Percentiles rank a stretch among this genome's conserved stretches.
These are phyloP conservation scores for Chlorociboria aeruginascens DNA, from an alignment of 495 filamentous ascomycete genomes.

Conservation along the genomic window DNA sequence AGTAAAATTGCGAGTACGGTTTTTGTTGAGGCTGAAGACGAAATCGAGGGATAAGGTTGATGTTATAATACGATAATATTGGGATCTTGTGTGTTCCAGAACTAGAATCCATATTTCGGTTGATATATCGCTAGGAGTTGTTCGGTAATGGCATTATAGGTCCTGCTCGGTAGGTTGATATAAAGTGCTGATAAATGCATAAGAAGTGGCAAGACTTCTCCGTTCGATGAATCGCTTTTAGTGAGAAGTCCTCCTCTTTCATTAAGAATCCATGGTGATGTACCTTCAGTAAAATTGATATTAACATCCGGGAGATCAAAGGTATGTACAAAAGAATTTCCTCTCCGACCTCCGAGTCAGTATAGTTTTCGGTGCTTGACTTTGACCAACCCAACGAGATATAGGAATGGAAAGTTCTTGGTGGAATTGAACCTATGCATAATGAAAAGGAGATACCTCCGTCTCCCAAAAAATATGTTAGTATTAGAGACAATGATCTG, in stretches of 20 bases:
- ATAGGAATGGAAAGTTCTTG: slow-evolving; percentile 30
- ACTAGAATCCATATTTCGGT: slow-evolving; percentile 23
- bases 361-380: slow-evolving; percentile 11
- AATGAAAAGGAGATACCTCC: slow-evolving; percentile 30
- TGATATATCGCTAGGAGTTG: slow-evolving; percentile 30
- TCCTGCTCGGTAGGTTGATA: slow-evolving; percentile 30
- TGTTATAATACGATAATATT: slow-evolving; percentile 22
- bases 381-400: slow-evolving; percentile 40
- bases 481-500: slow-evolving; percentile 21
- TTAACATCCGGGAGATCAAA: slow-evolving; percentile 24
- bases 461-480: slow-evolving; percentile 16
- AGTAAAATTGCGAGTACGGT: slow-evolving; percentile 21
- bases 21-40: slow-evolving; percentile 22
- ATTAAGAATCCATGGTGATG: slow-evolving; percentile 21
- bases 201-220: slow-evolving; percentile 14
- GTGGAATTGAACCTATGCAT: slow-evolving; percentile 38
- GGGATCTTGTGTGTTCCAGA: slow-evolving; percentile 26
- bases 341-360: background rate
- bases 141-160: slow-evolving; percentile 29
- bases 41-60: slow-evolving; percentile 33
- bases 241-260: slow-evolving; percentile 26
- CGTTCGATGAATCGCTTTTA: slow-evolving; percentile 21
- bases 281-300: slow-evolving; percentile 22
- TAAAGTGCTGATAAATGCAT: slow-evolving; percentile 29
- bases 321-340: background rate